Evolutionary conservation across 441 rosid species (phyloP), one percentile per base, ranked within the genome.

Genomic region (Erysimum cheiri): DNA sequence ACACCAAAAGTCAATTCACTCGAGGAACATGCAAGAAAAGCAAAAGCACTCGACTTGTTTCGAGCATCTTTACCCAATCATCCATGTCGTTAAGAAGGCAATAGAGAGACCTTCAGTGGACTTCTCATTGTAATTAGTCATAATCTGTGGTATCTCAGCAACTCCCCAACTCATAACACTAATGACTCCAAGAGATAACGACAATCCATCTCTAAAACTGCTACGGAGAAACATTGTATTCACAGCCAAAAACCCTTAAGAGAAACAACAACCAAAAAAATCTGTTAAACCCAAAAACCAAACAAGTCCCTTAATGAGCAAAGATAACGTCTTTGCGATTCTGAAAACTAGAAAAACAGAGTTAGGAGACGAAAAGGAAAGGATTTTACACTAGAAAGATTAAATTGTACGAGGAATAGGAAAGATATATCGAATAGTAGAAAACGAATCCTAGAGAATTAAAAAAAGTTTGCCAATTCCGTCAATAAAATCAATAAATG

Each of bases 111-210:
- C 94, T 69, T 89, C 86, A n/a, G 88, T 63, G 33, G 96, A 92
- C 78, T 92, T 89, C 62, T 82, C 79, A 76, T 53, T 79, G 79
- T 78, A 88, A 70, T 88, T 92, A 53, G 91, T 89, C 70, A 89
- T 28, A 74, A 89, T 84, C 77, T 92, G 97, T 8, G 97, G 97
- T 52, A 89, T 56, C 75, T 92, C 96, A 0, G 97, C 97, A 7
- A 89, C 81, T n/a, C 86, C 87, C 97, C 97, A 92, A 66, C 92
- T 85, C 36, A 83, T 33, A 22, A 92, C 92, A 73, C 97, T 92
- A 6, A 82, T 35, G 60, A 85, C 36, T 19, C 96, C 98, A 61
- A 92, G 81, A 3, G 74, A 69, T 53, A 89, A 73, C 0, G 98
- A 85, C 15, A 82, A 55, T 2, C 65, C 85, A 69, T 88, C 85